These are phyloP conservation scores for Fusarium agapanthi DNA, from an alignment of 2,329 filamentous ascomycete species.

Conservation along the genomic window DNA sequence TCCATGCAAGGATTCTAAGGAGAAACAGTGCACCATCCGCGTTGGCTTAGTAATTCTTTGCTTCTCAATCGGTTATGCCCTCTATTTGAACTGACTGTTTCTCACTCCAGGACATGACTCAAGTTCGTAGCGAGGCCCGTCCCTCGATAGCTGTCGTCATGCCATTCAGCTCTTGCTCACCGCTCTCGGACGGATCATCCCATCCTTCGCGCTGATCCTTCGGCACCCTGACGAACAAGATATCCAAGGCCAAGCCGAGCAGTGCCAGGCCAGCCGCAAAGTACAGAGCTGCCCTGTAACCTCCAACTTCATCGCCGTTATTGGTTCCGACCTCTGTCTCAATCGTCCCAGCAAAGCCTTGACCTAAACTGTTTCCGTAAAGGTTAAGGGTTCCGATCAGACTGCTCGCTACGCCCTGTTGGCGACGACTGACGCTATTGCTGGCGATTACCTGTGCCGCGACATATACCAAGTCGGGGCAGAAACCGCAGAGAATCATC, in stretches of 20 bases:
- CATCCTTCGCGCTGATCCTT: conserved; percentile 21
- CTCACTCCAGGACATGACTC: accelerated
- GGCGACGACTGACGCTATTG: conserved; percentile 55
- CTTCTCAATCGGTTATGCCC: neutral
- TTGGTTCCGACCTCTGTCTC: conserved; percentile 40
- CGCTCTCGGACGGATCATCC: neutral
- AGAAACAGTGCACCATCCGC: neutral
- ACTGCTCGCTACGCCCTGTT: conserved; percentile 61
- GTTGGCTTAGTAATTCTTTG: too few species aligned
- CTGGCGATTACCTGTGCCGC: conserved; percentile 63
- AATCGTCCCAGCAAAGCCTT: conserved; percentile 48
- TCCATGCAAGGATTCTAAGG: neutral
- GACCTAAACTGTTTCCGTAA: conserved; percentile 45
- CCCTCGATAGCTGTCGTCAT: conserved; percentile 6
- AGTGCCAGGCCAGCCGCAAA: conserved; percentile 11
- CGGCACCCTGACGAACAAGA: conserved; percentile 10
- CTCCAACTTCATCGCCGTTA: neutral
- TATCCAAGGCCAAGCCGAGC: neutral
- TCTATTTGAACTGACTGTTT: too few species aligned
- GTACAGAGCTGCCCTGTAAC: conserved; percentile 7
- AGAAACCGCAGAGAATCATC: conserved; percentile 45
- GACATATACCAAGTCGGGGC: conserved; percentile 60
- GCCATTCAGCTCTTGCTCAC: neutral
- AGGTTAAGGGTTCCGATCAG: conserved; percentile 54
- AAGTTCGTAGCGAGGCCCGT: neutral